Conservation (phyloP, 2,329 filamentous ascomycete species). For the Venturia pyrina region DNA sequence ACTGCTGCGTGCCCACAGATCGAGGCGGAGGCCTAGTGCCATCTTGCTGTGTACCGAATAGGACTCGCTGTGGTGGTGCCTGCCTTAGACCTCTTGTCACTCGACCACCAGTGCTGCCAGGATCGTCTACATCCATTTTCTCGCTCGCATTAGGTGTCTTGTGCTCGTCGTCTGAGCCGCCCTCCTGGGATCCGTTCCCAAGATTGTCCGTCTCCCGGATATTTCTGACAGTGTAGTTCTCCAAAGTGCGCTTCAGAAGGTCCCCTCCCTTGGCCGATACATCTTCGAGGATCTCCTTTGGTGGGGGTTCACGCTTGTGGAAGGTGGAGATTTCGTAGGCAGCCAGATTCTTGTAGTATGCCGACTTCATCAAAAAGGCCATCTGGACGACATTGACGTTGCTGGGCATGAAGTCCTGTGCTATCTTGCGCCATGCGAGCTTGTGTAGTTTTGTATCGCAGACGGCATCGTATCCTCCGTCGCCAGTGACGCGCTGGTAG, state of each 20-base stretch:
- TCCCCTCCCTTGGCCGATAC: slow-evolving; percentile 69
- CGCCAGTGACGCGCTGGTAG: slow-evolving; percentile 64
- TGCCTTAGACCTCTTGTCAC: slow-evolving; percentile 51
- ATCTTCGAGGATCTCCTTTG: slow-evolving; percentile 79
- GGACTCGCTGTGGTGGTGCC: slow-evolving; percentile 72
- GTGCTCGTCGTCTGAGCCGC: slow-evolving; percentile 31
- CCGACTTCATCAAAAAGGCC: slow-evolving; percentile 75
- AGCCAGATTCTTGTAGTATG: slow-evolving; percentile 83
- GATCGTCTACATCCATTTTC: slow-evolving; percentile 39
- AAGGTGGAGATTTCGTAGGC: slow-evolving; percentile 77
- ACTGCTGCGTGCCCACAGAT: slow-evolving; percentile 24
- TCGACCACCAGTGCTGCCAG: slow-evolving; percentile 30
- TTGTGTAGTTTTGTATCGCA: slow-evolving; percentile 59
- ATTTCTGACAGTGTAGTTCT: slow-evolving; percentile 55
- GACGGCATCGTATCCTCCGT: slow-evolving; percentile 78
- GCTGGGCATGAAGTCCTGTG: slow-evolving; percentile 64
- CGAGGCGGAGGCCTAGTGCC: slow-evolving; percentile 47
- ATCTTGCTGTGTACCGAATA: slow-evolving; percentile 73
- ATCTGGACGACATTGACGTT: slow-evolving; percentile 70
- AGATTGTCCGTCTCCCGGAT: slow-evolving; percentile 37
- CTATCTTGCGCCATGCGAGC: slow-evolving; percentile 74
- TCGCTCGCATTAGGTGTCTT: slow-evolving; percentile 38
- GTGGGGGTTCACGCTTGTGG: slow-evolving; percentile 71
- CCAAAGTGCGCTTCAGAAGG: slow-evolving; percentile 66
- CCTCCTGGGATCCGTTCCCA: slow-evolving; percentile 45